These are phyloP conservation scores for Kluyveromyces siamensis DNA, from an alignment of 805 yeast species.

Conservation along the genomic window DNA sequence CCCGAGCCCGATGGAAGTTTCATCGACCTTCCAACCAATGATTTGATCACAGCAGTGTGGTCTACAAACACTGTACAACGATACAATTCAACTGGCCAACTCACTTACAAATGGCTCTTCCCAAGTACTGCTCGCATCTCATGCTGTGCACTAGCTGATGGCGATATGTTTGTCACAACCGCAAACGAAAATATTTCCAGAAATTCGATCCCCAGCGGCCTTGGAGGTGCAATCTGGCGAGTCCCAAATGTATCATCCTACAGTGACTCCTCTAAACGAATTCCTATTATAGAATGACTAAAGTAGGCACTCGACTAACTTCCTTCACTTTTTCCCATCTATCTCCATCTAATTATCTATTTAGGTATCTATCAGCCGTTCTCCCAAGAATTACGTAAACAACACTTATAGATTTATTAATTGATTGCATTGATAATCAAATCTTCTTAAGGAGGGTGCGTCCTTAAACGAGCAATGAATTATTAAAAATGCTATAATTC, in stretches of 20 bases:
- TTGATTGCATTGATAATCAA: too few species aligned
- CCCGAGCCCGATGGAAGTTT: slow-evolving; percentile 81
- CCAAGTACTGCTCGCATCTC: slow-evolving; percentile 61
- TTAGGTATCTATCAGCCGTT: too few species aligned
- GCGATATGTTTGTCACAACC: slow-evolving; percentile 58
- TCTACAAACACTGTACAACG: slow-evolving; percentile 48
- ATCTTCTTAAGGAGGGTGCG: too few species aligned
- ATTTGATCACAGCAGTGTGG: slow-evolving; percentile 62
- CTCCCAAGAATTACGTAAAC: too few species aligned
- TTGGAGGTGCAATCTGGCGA: slow-evolving; percentile 54
- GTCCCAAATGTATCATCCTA: slow-evolving; percentile 14
- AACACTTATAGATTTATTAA: too few species aligned
- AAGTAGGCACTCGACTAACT: too few species aligned
- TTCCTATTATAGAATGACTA: not conserved
- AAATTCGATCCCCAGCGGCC: slow-evolving; percentile 32
- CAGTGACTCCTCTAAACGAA: slow-evolving; percentile 5
- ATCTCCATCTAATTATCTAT: too few species aligned
- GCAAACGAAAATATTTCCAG: slow-evolving; percentile 42
- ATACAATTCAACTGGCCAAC: slow-evolving; percentile 39
- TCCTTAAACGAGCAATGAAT: too few species aligned
- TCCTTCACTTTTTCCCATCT: too few species aligned
- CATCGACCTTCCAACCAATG: slow-evolving; percentile 40
- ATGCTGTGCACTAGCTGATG: slow-evolving; percentile 60
- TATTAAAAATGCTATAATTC: too few species aligned
- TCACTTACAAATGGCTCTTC: slow-evolving; percentile 41